A percentile compares a stretch with the other conserved stretches of the same genome.
phyloP scores from a whole-genome alignment of 2,329 filamentous ascomycete genomes.

The Pezicula rhizophila region DNA sequence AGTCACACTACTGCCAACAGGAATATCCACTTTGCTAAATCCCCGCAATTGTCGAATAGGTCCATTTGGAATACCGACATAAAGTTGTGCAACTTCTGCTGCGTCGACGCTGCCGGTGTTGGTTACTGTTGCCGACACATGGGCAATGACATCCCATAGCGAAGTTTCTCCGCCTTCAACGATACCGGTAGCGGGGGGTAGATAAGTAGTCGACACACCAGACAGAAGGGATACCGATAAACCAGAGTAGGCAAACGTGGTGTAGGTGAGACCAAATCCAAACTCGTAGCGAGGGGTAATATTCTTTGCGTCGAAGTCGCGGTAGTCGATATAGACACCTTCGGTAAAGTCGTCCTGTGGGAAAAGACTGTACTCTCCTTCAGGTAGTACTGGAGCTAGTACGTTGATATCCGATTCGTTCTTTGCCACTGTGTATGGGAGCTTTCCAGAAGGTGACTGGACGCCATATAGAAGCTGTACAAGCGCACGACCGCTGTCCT shows the following conservation, averaged over 20 bases:
- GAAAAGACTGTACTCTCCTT: constrained; percentile 25
- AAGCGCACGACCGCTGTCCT: constrained; percentile 55
- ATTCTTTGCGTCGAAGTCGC: constrained; percentile 37
- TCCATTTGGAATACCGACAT: constrained; percentile 27
- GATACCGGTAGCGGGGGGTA: constrained; percentile 39
- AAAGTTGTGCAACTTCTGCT: constrained; percentile 28
- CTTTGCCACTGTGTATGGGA: constrained; percentile 62
- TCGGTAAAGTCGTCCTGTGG: constrained; percentile 40
- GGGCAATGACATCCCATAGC: constrained; percentile 48
- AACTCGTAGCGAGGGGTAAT: constrained; percentile 31
- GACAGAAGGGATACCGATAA: constrained; percentile 27
- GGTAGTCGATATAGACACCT: constrained; percentile 45
- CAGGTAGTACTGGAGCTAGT: constrained; percentile 27
- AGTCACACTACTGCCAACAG: constrained; percentile 36
- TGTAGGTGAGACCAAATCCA: constrained; percentile 48
- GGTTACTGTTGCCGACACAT: constrained; percentile 40
- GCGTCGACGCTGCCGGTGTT: constrained; percentile 42
- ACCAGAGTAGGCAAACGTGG: constrained; percentile 43
- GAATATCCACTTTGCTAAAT: constrained; percentile 51
- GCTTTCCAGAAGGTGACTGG: constrained; percentile 44
- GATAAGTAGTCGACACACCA: constrained; percentile 37
- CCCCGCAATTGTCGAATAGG: constrained; percentile 58
- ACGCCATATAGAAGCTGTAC: constrained; percentile 56
- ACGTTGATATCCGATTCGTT: constrained; percentile 46
- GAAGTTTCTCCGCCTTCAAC: constrained; percentile 46